A percentile compares a stretch with the other conserved stretches of the same genome.
Conservation (phyloP, 169 alveolate species). For the Plasmodium blacklocki region DNA sequence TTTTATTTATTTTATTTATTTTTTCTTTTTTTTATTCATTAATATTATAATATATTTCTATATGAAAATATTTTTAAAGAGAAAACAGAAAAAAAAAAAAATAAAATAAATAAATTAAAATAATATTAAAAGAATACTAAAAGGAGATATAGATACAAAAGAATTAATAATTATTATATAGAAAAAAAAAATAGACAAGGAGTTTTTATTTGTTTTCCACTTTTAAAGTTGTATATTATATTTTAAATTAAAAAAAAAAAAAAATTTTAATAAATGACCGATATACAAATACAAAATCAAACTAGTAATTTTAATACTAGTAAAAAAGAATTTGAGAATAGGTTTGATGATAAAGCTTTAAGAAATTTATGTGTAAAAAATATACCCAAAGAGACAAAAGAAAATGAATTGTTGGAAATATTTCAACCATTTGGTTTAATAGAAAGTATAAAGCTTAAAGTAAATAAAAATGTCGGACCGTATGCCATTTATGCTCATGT, state of each 20-base stretch:
- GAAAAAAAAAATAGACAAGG: constrained; percentile 10
- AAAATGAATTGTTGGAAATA: constrained; percentile 69
- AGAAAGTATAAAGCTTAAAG: constrained; percentile 76
- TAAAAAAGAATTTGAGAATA: constrained; percentile 65
- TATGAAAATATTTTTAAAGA: too few relatives aligned
- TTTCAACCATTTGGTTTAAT: constrained; percentile 68
- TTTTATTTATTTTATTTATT: too few relatives aligned
- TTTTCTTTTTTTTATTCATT: too few relatives aligned
- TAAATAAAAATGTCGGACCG: constrained; percentile 71
- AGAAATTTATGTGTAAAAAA: constrained; percentile 74
- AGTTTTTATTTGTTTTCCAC: constrained; percentile 21
- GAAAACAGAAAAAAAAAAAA: constrained; percentile 4
- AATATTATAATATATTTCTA: too few relatives aligned
- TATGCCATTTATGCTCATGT: constrained; percentile 75
- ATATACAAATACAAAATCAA: constrained; percentile 73
- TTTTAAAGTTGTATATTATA: constrained; percentile 11
- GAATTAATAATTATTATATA: neutral
- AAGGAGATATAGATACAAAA: too few relatives aligned
- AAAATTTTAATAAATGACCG: constrained; percentile 58
- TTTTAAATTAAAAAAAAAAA: constrained; percentile 5
- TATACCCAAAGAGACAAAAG: constrained; percentile 73
- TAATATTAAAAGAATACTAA: neutral
- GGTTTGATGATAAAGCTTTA: constrained; percentile 63
- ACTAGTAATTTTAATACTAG: constrained; percentile 63
- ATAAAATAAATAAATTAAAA: constrained; percentile 5